Percentiles rank a stretch among this genome's conserved stretches.
phyloP scores from a whole-genome alignment of 164 flowering plant genomes.

The Aristolochia contorta region DNA sequence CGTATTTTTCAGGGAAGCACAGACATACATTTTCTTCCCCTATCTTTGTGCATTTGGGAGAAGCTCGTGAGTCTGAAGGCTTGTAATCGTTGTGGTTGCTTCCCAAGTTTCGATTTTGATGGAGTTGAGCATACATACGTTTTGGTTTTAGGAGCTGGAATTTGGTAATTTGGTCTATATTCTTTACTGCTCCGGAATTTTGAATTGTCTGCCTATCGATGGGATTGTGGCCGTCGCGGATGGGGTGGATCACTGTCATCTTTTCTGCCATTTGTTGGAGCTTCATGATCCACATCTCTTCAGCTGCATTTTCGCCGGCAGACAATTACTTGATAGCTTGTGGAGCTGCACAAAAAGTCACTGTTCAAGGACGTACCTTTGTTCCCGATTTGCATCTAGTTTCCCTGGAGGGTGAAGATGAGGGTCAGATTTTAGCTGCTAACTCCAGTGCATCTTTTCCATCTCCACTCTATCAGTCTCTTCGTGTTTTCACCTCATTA shows the following conservation, averaged over 20 bases:
- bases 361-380: conserved; percentile 17
- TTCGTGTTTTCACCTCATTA: conserved; percentile 13
- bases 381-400: conserved; percentile 19
- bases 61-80: too few relatives aligned
- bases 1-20: too few relatives aligned
- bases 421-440: conserved; percentile 6
- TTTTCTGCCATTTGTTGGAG: neutral
- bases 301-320: conserved; percentile 14
- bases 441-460: conserved; percentile 13
- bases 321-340: conserved; percentile 28
- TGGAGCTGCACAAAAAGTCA: conserved; percentile 24
- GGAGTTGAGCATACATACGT: too few relatives aligned
- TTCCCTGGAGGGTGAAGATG: conserved; percentile 10
- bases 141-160: too few relatives aligned
- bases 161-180: too few relatives aligned
- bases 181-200: too few relatives aligned
- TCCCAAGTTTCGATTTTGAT: too few relatives aligned
- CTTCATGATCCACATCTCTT: conserved; percentile 7
- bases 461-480: conserved; percentile 21
- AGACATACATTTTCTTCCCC: too few relatives aligned
- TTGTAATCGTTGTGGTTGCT: too few relatives aligned
- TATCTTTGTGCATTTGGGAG: too few relatives aligned
- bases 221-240: conserved; percentile 1
- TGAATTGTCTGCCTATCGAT: neutral
- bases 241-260: conserved; percentile 6